phyloP scores from a whole-genome alignment of 1,284 basidiomycete genomes.

The Moesziomyces aphidis region DNA sequence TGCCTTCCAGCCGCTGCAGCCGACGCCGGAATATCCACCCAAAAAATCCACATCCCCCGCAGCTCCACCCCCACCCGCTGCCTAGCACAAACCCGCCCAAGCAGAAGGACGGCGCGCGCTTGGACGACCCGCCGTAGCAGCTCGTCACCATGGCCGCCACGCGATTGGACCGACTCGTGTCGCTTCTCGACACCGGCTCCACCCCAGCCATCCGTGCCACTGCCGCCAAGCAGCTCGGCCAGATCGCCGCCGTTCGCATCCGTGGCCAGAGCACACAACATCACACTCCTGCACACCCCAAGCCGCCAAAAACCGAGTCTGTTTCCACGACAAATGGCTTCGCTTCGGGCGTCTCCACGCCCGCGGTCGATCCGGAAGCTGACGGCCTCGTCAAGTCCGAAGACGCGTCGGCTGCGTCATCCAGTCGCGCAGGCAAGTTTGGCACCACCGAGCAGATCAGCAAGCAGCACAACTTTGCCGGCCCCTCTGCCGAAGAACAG shows the following conservation, averaged over 20 bases:
- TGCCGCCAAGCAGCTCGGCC: constrained; percentile 90
- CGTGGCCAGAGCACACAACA: constrained; percentile 61
- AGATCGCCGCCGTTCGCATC: constrained; percentile 77
- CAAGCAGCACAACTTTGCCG: constrained; percentile 39
- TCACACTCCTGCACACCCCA: constrained; percentile 23
- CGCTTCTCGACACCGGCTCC: constrained; percentile 89
- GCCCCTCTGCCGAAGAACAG: constrained; percentile 26
- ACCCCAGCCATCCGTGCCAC: constrained; percentile 85
- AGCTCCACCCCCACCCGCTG: background rate
- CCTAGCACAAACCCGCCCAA: too few species aligned
- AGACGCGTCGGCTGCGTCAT: constrained; percentile 13
- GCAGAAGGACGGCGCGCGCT: background rate
- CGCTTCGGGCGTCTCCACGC: constrained; percentile 37
- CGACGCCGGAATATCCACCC: constrained; percentile 10
- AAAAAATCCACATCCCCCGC: background rate
- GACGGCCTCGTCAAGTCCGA: constrained; percentile 37
- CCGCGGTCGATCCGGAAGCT: constrained; percentile 34
- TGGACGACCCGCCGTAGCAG: background rate
- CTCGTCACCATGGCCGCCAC: constrained; percentile 44
- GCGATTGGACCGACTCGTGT: constrained; percentile 86
- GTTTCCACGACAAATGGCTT: constrained; percentile 3
- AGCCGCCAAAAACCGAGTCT: constrained; percentile 19
- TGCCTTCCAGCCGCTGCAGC: constrained; percentile 3
- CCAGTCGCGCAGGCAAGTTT: constrained; percentile 27
- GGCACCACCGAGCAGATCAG: constrained; percentile 45